These are phyloP conservation scores for Candida frijolesensis DNA, from an alignment of 1,139 yeast species.

Conservation along the genomic window DNA sequence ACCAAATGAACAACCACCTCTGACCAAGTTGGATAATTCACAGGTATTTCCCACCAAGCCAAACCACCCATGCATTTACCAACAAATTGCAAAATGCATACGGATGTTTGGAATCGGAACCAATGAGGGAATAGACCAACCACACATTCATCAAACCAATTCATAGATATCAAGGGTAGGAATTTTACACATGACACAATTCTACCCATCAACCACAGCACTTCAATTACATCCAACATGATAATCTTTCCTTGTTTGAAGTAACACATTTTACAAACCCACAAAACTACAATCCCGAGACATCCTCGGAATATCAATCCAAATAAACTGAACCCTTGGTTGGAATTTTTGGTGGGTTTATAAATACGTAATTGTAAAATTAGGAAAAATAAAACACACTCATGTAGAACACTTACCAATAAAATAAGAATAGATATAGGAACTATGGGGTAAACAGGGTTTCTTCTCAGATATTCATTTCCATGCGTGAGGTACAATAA, in stretches of 20 bases:
- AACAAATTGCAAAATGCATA: background rate
- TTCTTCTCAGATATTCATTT: slow-evolving; percentile 12
- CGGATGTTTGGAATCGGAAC: slow-evolving; percentile 5
- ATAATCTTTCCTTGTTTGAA: slow-evolving; percentile 13
- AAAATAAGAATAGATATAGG: slow-evolving; percentile 15
- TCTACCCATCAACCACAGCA: slow-evolving; percentile 28
- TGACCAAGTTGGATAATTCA: slow-evolving; percentile 28
- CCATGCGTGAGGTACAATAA: slow-evolving; percentile 20
- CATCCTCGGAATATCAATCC: slow-evolving; percentile 14
- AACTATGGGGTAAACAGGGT: slow-evolving; percentile 19
- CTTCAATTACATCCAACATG: slow-evolving; percentile 31
- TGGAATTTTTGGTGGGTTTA: slow-evolving; percentile 20
- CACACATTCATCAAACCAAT: slow-evolving; percentile 24
- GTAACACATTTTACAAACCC: slow-evolving; percentile 10
- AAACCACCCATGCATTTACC: background rate
- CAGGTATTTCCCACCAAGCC: slow-evolving; percentile 28
- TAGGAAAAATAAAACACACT: slow-evolving; percentile 11
- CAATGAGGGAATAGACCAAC: slow-evolving; percentile 20
- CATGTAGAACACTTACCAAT: slow-evolving; percentile 18
- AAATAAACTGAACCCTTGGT: slow-evolving; percentile 27
- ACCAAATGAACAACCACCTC: slow-evolving; percentile 12
- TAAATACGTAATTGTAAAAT: slow-evolving; percentile 17
- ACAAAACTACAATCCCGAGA: slow-evolving; percentile 12
- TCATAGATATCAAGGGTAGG: slow-evolving; percentile 33
- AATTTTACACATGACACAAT: slow-evolving; percentile 17